Evolutionary conservation across 1,284 basidiomycete genomes (phyloP).

Genomic region (Trichosporon inkin): DNA sequence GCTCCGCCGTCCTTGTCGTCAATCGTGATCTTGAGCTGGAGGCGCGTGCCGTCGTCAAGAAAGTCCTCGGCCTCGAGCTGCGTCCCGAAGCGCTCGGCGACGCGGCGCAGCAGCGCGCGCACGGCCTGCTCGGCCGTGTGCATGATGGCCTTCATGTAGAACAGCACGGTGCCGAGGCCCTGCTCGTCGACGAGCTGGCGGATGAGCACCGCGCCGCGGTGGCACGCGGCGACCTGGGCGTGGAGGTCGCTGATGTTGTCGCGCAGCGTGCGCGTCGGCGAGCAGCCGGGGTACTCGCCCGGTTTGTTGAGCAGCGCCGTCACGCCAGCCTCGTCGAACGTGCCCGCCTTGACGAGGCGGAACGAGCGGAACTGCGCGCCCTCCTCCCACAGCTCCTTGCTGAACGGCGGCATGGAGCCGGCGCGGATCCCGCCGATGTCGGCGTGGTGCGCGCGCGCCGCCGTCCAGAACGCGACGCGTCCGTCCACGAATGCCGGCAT

Average conservation of each 20-base stretch:
- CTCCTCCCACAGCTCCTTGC: conserved; percentile 51
- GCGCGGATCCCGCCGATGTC: conserved; percentile 48
- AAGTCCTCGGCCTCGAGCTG: conserved; percentile 56
- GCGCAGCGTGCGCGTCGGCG: conserved; percentile 81
- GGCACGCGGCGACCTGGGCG: conserved; percentile 44
- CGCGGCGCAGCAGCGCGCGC: conserved; percentile 70
- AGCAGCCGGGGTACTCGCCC: conserved; percentile 74
- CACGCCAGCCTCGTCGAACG: conserved; percentile 58
- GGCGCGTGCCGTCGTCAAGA: conserved; percentile 40
- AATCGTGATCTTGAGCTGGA: conserved; percentile 69
- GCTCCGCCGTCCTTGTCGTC: conserved; percentile 73
- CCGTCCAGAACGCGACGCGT: conserved; percentile 46
- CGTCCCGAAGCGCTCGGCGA: conserved; percentile 65
- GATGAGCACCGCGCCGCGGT: conserved; percentile 39
- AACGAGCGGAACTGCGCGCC: conserved; percentile 53
- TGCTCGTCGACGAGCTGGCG: conserved; percentile 38
- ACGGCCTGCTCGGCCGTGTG: conserved; percentile 85
- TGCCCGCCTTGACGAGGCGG: conserved; percentile 53
- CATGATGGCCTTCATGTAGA: conserved; percentile 84
- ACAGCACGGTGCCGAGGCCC: conserved; percentile 54
- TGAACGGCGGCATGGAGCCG: conserved; percentile 53
- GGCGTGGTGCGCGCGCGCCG: conserved; percentile 50
- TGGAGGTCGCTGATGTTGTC: conserved; percentile 43
- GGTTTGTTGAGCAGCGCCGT: conserved; percentile 82
- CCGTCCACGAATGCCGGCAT: conserved; percentile 41